Conservation (phyloP, 768 basidiomycete species). For the Lactarius pseudohatsudake region DNA sequence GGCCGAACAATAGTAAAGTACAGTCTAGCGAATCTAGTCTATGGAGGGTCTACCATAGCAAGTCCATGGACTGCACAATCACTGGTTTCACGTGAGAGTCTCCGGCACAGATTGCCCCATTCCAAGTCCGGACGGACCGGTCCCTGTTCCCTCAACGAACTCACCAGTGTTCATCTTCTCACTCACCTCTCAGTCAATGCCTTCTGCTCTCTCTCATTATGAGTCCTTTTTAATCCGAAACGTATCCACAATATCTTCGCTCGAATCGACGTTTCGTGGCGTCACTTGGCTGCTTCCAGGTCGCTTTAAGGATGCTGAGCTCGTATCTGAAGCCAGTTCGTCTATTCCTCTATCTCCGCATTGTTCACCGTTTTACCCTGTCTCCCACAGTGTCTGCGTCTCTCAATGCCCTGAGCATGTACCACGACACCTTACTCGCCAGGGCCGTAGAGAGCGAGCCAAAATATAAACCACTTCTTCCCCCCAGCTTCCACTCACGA, state of each 20-base stretch:
- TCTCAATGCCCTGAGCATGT: slow-evolving; percentile 85
- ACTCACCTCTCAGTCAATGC: slow-evolving; percentile 43
- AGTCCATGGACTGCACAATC: background rate
- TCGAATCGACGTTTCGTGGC: slow-evolving; percentile 87
- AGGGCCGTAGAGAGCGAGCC: slow-evolving; percentile 62
- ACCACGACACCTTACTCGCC: slow-evolving; percentile 90
- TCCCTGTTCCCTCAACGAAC: background rate
- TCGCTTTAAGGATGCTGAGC: slow-evolving; percentile 94
- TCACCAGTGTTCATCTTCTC: background rate
- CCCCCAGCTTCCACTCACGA: slow-evolving; percentile 75
- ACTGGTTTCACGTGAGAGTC: slow-evolving; percentile 9
- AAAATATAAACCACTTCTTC: slow-evolving; percentile 73
- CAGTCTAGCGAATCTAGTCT: background rate
- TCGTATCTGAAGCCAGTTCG: slow-evolving; percentile 92
- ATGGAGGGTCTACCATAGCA: background rate
- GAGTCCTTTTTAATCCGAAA: slow-evolving; percentile 84
- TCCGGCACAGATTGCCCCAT: background rate
- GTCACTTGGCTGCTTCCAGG: slow-evolving; percentile 96
- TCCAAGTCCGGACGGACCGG: slow-evolving; percentile 5
- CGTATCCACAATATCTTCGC: slow-evolving; percentile 77
- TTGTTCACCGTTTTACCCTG: slow-evolving; percentile 16
- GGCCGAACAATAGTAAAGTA: background rate
- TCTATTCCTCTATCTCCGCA: slow-evolving; percentile 34
- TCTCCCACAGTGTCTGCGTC: slow-evolving; percentile 70
- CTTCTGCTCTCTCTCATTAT: slow-evolving; percentile 66